Evolutionary conservation across 805 yeast species (phyloP).

Genomic region (Nakazawaea pomicola): DNA sequence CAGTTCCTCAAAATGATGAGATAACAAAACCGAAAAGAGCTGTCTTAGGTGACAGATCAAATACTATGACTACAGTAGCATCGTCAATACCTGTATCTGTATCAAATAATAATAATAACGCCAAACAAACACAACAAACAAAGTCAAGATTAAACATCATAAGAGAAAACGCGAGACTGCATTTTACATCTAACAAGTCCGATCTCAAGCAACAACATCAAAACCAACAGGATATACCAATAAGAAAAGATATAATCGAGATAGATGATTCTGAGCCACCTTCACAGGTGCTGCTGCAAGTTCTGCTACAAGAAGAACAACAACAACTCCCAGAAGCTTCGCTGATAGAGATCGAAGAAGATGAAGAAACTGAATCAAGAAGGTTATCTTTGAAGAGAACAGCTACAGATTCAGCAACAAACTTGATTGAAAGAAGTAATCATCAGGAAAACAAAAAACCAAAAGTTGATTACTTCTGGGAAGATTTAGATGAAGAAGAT

Average conservation of each 20-base stretch:
- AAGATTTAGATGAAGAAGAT: slow-evolving; percentile 69
- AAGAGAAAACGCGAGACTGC: slow-evolving; percentile 7
- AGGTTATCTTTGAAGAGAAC: slow-evolving; percentile 40
- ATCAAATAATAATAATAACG: too few relatives aligned
- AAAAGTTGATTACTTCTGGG: slow-evolving; percentile 51
- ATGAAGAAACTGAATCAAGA: slow-evolving; percentile 4
- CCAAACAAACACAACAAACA: not conserved
- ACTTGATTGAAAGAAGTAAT: slow-evolving; percentile 23
- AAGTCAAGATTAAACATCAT: slow-evolving; percentile 8
- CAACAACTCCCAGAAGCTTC: not conserved
- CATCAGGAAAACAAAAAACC: slow-evolving; percentile 26
- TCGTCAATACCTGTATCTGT: not conserved
- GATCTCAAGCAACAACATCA: too few relatives aligned
- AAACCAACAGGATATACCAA: slow-evolving; percentile 5
- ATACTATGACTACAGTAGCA: slow-evolving; percentile 1
- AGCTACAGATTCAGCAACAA: slow-evolving; percentile 51
- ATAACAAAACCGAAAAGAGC: slow-evolving; percentile 9
- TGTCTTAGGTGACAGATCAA: slow-evolving; percentile 13
- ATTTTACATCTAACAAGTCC: slow-evolving; percentile 2
- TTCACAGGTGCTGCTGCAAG: too few relatives aligned
- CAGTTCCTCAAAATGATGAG: slow-evolving; percentile 8
- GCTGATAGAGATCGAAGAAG: not conserved
- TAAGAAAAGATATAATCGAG: slow-evolving; percentile 3
- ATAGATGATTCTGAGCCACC: too few relatives aligned
- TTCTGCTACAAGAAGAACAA: too few relatives aligned